A percentile compares a stretch with the other conserved stretches of the same genome.
Conservation (phyloP, 116 monocot species). For the Posidonia oceanica region DNA sequence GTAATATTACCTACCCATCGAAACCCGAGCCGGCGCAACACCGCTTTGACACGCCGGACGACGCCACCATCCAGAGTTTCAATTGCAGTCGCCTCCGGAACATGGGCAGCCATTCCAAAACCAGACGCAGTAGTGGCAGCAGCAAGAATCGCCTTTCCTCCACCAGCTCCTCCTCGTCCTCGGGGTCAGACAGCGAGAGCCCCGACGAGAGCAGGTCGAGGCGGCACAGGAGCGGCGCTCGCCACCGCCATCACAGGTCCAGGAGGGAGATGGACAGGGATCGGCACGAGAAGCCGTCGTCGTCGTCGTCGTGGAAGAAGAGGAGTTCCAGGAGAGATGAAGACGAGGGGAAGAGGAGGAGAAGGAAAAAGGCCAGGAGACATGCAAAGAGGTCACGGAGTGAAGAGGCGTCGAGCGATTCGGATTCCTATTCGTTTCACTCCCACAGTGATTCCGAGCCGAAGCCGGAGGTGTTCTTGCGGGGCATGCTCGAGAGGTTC, state of each 20-base stretch:
- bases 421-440: background rate
- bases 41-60: too few species aligned
- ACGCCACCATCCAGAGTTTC: too few species aligned
- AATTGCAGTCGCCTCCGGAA: too few species aligned
- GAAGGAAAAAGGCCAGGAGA: slow-evolving; percentile 13
- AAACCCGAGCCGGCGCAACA: too few species aligned
- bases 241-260: slow-evolving; percentile 3
- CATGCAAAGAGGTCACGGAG: slow-evolving; percentile 10
- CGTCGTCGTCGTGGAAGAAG: slow-evolving; percentile 6
- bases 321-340: slow-evolving; percentile 8
- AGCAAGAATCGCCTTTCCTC: slow-evolving; percentile 1
- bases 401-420: slow-evolving; percentile 1
- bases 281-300: slow-evolving; percentile 7
- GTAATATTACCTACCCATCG: too few species aligned
- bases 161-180: slow-evolving; percentile 5
- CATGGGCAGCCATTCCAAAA: too few species aligned
- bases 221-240: slow-evolving; percentile 9
- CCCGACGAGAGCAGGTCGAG: slow-evolving; percentile 6
- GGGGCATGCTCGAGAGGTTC: slow-evolving; percentile 32
- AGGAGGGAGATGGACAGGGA: slow-evolving; percentile 12
- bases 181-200: slow-evolving; percentile 24
- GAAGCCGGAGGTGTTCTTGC: slow-evolving; percentile 21
- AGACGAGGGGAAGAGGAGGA: slow-evolving; percentile 11
- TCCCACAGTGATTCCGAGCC: background rate
- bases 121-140: too few species aligned